phyloP scores from a whole-genome alignment of 345 rosid species.

The Gossypium arboreum region DNA sequence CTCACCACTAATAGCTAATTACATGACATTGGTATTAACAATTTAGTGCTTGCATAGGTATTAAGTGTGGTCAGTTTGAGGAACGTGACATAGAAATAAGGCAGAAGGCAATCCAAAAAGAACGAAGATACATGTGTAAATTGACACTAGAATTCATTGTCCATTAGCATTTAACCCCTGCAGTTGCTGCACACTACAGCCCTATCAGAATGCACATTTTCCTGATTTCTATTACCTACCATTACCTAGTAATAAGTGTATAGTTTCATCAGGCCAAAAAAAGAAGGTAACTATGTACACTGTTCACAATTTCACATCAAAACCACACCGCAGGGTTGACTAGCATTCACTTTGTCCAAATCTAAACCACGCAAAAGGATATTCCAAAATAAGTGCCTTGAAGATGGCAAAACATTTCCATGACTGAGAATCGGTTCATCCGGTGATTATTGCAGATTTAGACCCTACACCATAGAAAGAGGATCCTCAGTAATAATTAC shows the following conservation, averaged over 20 bases:
- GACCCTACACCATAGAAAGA: constrained; percentile 15
- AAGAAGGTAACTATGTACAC: no score
- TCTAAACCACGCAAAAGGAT: not conserved
- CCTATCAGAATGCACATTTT: not conserved
- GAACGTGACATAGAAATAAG: not conserved
- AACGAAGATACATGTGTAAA: not conserved
- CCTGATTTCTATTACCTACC: not conserved
- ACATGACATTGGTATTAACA: no score
- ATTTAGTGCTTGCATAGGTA: not conserved
- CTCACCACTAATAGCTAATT: no score
- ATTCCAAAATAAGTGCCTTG: not conserved
- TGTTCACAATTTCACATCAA: no score
- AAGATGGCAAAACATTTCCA: not conserved
- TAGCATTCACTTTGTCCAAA: not conserved
- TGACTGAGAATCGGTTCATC: constrained; percentile 1
- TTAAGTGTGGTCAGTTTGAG: not conserved
- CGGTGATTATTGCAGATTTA: not conserved
- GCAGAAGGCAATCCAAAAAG: not conserved
- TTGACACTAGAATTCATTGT: not conserved
- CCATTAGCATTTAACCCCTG: not conserved
- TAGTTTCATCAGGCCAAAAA: not conserved
- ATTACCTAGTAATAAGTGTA: not conserved
- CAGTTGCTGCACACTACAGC: not conserved
- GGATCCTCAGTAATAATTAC: not conserved
- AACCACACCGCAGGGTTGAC: not conserved